phyloP scores from a whole-genome alignment of 352 stramenopile species.

The Globisporangium viniferum region DNA sequence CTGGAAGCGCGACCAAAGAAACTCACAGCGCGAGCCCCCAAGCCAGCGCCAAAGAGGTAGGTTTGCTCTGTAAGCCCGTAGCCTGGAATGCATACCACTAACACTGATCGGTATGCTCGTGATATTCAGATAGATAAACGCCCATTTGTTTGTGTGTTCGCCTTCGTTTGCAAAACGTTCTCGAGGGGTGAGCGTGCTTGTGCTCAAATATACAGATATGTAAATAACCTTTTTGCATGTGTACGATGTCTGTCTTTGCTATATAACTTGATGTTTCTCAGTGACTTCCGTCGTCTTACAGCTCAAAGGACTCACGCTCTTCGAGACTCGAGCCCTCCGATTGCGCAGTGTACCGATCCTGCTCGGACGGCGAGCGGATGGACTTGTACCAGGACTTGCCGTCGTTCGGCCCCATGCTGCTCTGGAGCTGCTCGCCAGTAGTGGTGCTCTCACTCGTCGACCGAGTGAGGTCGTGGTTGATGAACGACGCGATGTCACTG shows the following conservation, averaged over 20 bases:
- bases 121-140: neutral
- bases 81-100: neutral
- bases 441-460: neutral
- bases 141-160: neutral
- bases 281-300: slow-evolving; percentile 29
- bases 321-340: slow-evolving; percentile 28
- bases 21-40: slow-evolving; percentile 16
- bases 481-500: slow-evolving; percentile 4
- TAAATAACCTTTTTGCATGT: slow-evolving; percentile 15
- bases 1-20: slow-evolving; percentile 71
- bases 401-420: neutral
- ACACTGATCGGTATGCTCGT: neutral
- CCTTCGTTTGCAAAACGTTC: neutral
- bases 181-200: neutral
- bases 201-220: slow-evolving; percentile 12
- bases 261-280: slow-evolving; percentile 12
- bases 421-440: neutral
- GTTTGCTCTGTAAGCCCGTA: neutral
- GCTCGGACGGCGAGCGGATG: slow-evolving; percentile 45
- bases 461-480: slow-evolving; percentile 12
- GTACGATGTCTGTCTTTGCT: neutral
- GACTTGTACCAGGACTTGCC: slow-evolving; percentile 48
- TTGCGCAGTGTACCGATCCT: slow-evolving; percentile 31
- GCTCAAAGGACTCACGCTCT: slow-evolving; percentile 58
- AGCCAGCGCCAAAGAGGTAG: slow-evolving; percentile 23